phyloP scores from a whole-genome alignment of 129 eudicot genomes.

The Flaveria sonorensis region DNA sequence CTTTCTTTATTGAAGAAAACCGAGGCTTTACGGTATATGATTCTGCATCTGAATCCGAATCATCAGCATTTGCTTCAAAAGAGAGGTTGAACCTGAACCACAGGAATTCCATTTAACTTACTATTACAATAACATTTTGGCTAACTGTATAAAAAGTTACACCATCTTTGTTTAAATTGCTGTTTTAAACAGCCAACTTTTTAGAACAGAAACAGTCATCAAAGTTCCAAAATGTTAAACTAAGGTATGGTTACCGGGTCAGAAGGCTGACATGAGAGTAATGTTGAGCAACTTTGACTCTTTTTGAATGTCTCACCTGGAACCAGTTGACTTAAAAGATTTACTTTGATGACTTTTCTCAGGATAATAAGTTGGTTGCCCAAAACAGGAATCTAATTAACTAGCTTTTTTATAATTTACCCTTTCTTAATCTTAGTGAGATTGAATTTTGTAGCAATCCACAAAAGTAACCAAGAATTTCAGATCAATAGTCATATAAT shows the following conservation, averaged over 20 bases:
- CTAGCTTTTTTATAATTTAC: no score
- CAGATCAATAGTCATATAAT: not conserved
- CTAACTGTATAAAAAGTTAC: not conserved
- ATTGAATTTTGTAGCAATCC: not conserved
- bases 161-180: not conserved
- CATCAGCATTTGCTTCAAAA: constrained; percentile 55
- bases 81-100: constrained; percentile 47
- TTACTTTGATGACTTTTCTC: not conserved
- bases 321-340: not conserved
- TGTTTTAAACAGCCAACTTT: not conserved
- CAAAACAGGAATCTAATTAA: not conserved
- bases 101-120: not conserved
- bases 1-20: constrained; percentile 69
- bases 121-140: not conserved
- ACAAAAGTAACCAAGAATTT: not conserved
- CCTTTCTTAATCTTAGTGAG: not conserved
- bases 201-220: not conserved
- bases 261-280: not conserved
- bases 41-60: constrained; percentile 57
- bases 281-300: not conserved
- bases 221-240: not conserved
- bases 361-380: not conserved
- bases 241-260: not conserved
- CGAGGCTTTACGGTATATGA: constrained; percentile 56
- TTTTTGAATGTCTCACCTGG: not conserved